Conservation (phyloP, 768 basidiomycete genomes). For the Clitopilus passeckerianus region DNA sequence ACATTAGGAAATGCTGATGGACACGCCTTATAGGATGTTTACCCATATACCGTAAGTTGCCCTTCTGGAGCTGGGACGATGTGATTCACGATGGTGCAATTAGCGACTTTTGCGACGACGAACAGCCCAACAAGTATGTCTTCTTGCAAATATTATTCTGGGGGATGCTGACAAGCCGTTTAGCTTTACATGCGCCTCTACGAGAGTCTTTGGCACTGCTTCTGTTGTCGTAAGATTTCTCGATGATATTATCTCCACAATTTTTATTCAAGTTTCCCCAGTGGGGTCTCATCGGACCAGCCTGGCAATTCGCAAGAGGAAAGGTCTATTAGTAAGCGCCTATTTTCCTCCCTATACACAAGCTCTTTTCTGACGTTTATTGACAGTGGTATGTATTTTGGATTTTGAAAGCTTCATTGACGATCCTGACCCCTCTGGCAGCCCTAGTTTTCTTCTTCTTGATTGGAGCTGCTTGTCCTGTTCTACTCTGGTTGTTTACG, state of each 20-base stretch:
- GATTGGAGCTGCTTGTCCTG: conserved; percentile 61
- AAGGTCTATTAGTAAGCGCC: conserved; percentile 53
- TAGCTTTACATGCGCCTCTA: conserved; percentile 48
- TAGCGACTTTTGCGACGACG: conserved; percentile 30
- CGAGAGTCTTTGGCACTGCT: conserved; percentile 45
- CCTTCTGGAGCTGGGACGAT: background rate
- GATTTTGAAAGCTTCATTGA: background rate
- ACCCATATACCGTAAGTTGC: conserved; percentile 44
- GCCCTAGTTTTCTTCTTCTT: conserved; percentile 70
- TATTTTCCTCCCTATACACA: background rate
- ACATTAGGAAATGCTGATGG: background rate
- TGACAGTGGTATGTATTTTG: conserved; percentile 13
- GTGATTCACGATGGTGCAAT: conserved; percentile 23
- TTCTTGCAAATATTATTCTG: background rate
- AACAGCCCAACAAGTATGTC: conserved; percentile 38
- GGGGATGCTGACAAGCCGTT: background rate
- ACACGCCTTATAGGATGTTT: conserved; percentile 46
- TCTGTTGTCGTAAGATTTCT: conserved; percentile 54
- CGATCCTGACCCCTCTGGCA: conserved; percentile 9
- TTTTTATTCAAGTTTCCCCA: conserved; percentile 13
- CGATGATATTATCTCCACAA: background rate
- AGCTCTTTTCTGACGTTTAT: background rate
- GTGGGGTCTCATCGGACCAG: conserved; percentile 71
- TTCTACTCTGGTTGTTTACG: conserved; percentile 57
- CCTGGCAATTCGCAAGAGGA: conserved; percentile 46